Conservation (phyloP, 768 basidiomycete species). For the Russula foetens region DNA sequence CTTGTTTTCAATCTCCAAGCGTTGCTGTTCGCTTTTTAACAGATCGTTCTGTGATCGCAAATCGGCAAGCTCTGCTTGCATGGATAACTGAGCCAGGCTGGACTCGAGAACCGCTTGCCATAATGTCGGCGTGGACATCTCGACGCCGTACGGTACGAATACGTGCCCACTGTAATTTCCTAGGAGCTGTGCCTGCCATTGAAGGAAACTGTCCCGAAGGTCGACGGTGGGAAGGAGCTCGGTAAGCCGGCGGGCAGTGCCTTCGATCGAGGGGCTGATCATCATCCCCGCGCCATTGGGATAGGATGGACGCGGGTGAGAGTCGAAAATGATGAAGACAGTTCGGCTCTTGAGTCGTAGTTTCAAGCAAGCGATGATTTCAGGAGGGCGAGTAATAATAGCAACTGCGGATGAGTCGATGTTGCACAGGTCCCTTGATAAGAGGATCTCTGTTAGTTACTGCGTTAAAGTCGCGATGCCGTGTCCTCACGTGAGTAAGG, state of each 20-base stretch:
- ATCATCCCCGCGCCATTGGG: conserved; percentile 54
- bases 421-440: conserved; percentile 23
- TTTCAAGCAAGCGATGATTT: conserved; percentile 51
- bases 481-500: conserved; percentile 25
- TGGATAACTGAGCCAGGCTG: conserved; percentile 39
- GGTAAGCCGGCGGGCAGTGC: conserved; percentile 37
- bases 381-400: conserved; percentile 64
- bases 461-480: not conserved
- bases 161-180: conserved; percentile 52
- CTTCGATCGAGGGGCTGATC: conserved; percentile 39
- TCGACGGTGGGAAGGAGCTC: conserved; percentile 44
- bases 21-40: conserved; percentile 21
- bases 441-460: not conserved
- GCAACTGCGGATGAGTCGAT: conserved; percentile 30
- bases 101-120: conserved; percentile 39
- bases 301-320: conserved; percentile 50
- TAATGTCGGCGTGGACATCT: conserved; percentile 21
- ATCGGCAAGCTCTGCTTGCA: conserved; percentile 32
- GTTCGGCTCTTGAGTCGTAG: conserved; percentile 21
- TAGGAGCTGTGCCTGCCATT: conserved; percentile 62
- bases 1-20: conserved; percentile 13
- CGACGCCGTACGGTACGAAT: conserved; percentile 32
- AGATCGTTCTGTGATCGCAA: conserved; percentile 12
- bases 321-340: conserved; percentile 57
- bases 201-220: conserved; percentile 35